Percentiles rank a stretch among this genome's conserved stretches.
Evolutionary conservation across 2,329 filamentous ascomycete genomes (phyloP).

Genomic region (Curvularia eragrostidis): DNA sequence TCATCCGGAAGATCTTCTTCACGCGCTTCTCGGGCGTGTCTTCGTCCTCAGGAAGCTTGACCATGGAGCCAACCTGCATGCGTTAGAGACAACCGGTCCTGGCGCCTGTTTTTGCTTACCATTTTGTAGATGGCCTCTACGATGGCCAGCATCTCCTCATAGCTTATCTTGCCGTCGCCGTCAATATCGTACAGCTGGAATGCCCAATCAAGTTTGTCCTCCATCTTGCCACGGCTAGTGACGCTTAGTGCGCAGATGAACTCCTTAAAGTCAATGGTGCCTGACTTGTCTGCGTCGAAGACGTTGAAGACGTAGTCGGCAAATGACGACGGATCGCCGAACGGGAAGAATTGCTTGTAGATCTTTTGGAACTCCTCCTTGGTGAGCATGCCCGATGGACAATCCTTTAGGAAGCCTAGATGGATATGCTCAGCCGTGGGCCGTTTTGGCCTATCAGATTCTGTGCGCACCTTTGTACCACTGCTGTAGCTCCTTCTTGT

Average conservation of each 20-base stretch:
- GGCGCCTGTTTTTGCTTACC: conserved; percentile 61
- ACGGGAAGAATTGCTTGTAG: conserved; percentile 99
- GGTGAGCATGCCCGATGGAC: conserved; percentile 92
- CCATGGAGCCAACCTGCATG: conserved; percentile 91
- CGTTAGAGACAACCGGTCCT: conserved; percentile 23
- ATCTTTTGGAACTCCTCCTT: conserved; percentile 99
- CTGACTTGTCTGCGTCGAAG: conserved; percentile 96
- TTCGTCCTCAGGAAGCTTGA: conserved; percentile 97
- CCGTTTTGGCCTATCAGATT: not conserved
- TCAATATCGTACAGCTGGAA: conserved; percentile 99
- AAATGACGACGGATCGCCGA: conserved; percentile 95
- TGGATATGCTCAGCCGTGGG: conserved; percentile 51
- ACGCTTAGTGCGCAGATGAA: conserved; percentile 98
- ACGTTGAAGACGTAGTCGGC: conserved; percentile 99
- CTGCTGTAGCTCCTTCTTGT: conserved; percentile 99
- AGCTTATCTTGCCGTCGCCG: conserved; percentile 97
- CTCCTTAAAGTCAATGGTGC: conserved; percentile 98
- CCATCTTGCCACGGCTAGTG: conserved; percentile 97
- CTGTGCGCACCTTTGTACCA: conserved; percentile 91
- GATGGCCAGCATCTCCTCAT: conserved; percentile 98
- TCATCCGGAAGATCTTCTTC: conserved; percentile 98
- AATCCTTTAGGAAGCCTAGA: conserved; percentile 95
- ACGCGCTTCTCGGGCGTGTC: conserved; percentile 99
- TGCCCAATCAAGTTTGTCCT: conserved; percentile 99
- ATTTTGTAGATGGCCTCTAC: conserved; percentile 99